Evolutionary conservation across 495 filamentous ascomycete genomes (phyloP), one percentile per base, ranked within the genome.

Genomic region (Tetracladium setigerum): DNA sequence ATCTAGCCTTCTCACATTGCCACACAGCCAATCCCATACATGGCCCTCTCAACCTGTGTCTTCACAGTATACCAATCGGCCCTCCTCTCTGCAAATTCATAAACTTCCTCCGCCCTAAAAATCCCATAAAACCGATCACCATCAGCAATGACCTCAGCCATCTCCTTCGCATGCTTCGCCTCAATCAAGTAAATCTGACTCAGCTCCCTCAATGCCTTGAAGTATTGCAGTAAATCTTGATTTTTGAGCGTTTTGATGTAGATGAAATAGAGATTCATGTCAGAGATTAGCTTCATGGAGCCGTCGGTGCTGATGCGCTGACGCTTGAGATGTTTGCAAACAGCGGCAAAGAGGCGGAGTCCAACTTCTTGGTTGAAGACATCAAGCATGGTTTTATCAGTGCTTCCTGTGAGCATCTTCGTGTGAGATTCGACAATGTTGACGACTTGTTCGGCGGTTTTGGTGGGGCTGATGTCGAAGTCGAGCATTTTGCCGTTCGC

Each of bases 311-410:
- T 87, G 65, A 99, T 80, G 50, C 92, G 81, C 65, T 97, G 92
- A 34, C 94, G 81, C 69, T 97, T 97, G 44, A 99, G 76, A 66
- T 99, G 94, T 63, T 99, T 97, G 72, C 90, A 95, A 31, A 97
- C 65, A 12, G 84, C 85, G 0, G 82, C 78, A 64, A 97, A 97
- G 14, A 97, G 76, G 14, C 94, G 83, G 33, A 97, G 73, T 1
- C 92, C 94, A 22, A 97, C 91, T 68, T 99, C 92, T 67, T 95
- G 89, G 64, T 95, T 95, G 70, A 99, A 99, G 15, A 97, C 92
- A 58, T 99, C 92, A 15, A 99, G 80, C 71, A 95, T 89, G 58
- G 84, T 90, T 67, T 97, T 97, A 61, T 99, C 92, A 2, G 89
- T 95, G 61, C 85, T 91, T 22, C 92, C 92, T 2, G 82, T 74